Conservation (phyloP, 345 rosid genomes). For the Acer saccharum region DNA sequence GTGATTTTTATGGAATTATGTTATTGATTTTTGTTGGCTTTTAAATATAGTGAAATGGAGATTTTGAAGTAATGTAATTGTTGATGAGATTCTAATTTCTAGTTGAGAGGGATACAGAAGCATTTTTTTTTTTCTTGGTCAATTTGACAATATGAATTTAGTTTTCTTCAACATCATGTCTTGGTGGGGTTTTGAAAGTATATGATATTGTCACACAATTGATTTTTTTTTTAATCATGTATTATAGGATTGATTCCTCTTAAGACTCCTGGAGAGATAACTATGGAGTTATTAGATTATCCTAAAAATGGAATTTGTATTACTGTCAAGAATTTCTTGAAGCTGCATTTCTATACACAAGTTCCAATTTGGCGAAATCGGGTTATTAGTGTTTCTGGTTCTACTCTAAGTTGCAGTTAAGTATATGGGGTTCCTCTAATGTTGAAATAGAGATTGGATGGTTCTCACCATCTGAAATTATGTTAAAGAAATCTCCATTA, state of each 20-base stretch:
- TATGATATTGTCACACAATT: too few species aligned
- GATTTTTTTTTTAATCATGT: neutral
- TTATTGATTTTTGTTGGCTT: neutral
- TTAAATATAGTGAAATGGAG: neutral
- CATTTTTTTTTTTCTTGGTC: neutral
- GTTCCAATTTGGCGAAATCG: neutral
- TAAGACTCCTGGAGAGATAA: neutral
- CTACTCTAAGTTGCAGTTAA: neutral
- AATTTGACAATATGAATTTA: neutral
- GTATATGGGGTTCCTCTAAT: too few species aligned
- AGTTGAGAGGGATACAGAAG: neutral
- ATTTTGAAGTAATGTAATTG: neutral
- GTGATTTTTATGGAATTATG: neutral
- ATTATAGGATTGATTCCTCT: neutral
- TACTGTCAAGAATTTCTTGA: neutral
- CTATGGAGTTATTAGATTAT: slow-evolving; percentile 1
- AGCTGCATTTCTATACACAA: neutral
- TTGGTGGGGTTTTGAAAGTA: neutral
- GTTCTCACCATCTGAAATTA: neutral
- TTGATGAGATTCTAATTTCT: neutral
- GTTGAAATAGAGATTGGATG: neutral
- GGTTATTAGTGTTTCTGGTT: neutral
- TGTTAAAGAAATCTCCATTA: neutral
- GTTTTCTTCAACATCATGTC: neutral
- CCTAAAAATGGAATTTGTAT: neutral